Conservation (phyloP, 2,329 filamentous ascomycete species). For the Trichoderma lentiforme region DNA sequence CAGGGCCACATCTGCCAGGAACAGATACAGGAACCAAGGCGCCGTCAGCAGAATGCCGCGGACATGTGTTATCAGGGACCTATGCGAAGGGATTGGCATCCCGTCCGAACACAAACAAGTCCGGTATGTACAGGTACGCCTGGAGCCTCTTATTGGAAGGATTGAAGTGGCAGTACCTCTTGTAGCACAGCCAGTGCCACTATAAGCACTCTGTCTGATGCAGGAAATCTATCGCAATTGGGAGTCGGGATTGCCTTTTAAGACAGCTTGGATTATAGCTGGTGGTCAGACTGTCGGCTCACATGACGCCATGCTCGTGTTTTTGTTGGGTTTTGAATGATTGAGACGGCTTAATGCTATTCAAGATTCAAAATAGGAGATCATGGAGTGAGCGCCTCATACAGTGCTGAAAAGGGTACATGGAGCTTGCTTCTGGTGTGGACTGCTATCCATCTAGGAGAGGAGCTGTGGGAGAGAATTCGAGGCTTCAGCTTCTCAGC, state of each 20-base stretch:
- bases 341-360: not conserved
- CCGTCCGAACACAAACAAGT: not conserved
- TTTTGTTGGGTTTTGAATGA: not conserved
- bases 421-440: not conserved
- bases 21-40: conserved; percentile 54
- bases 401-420: not conserved
- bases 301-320: not conserved
- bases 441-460: not conserved
- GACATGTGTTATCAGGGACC: conserved; percentile 33
- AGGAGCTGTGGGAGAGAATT: not conserved
- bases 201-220: not conserved
- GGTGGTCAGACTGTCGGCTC: conserved; percentile 2
- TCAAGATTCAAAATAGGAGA: not conserved
- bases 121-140: not conserved
- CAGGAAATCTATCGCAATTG: not conserved
- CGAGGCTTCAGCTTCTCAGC: not conserved
- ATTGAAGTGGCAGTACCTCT: not conserved
- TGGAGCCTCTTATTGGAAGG: not conserved
- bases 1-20: conserved; percentile 49
- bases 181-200: not conserved
- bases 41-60: conserved; percentile 43
- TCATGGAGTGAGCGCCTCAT: not conserved
- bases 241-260: not conserved
- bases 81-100: conserved; percentile 19
- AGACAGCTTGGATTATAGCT: not conserved